phyloP scores from a whole-genome alignment of 176 grass and related monocot genomes.

The Zea mays region DNA sequence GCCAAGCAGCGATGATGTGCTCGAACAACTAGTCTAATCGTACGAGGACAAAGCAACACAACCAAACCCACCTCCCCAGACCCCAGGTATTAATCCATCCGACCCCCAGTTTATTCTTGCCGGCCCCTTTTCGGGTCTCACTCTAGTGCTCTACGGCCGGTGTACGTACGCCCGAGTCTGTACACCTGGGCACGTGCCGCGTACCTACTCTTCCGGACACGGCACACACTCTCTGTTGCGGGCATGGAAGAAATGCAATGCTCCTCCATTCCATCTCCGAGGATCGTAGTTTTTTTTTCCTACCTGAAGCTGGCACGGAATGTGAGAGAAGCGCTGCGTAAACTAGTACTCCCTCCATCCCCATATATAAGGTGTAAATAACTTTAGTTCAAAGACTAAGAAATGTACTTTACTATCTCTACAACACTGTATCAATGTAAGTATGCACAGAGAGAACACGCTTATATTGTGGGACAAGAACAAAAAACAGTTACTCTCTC shows the following conservation, averaged over 20 bases:
- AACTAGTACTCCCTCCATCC: no score
- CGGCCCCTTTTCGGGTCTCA: not conserved
- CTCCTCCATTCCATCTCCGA: not conserved
- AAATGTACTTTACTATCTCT: no score
- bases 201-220: slow-evolving; percentile 1
- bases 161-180: not conserved
- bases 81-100: slow-evolving; percentile 28
- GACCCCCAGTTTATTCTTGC: not conserved
- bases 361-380: no score
- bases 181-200: slow-evolving; percentile 23
- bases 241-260: not conserved
- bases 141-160: not conserved
- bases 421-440: no score
- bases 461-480: no score
- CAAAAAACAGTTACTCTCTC: no score
- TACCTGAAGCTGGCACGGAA: not conserved
- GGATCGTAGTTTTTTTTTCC: not conserved
- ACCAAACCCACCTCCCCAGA: slow-evolving; percentile 40
- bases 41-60: slow-evolving; percentile 30
- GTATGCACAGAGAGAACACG: no score
- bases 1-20: slow-evolving; percentile 50
- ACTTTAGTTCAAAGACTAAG: no score
- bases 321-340: not conserved
- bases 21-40: slow-evolving; percentile 12
- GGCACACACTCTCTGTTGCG: not conserved